Base-by-base conservation (phyloP, 2,329 filamentous ascomycete species). In the Colletotrichum orbiculare region DNA sequence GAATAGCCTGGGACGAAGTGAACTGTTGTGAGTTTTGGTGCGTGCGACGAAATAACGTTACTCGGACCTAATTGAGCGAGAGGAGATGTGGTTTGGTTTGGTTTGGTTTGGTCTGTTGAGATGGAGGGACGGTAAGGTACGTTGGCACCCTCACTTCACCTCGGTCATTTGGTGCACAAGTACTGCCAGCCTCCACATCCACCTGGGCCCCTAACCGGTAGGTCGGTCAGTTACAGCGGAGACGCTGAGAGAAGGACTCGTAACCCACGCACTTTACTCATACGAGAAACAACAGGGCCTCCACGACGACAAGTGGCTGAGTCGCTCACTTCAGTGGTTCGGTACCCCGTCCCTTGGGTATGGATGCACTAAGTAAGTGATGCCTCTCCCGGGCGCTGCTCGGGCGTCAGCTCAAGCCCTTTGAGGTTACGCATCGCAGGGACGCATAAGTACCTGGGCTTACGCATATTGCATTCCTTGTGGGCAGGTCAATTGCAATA, bases 241-340 rank as follows among this genome's bases (percentile, higher is more conserved):
- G 53, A 38, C 42, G 37, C 34, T 39, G 34, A 34, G 48, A 41
- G 2, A 15, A 41, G 52, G 15, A 46, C 58, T 62, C 52, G 62
- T 65, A 61, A 65, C 62, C 58, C 25, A 34, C 42, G 42, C 15
- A 43, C 42, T 43, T 8, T n/a, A 15, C 15, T 8, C 42, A 17
- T 17, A 17, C 17, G 17, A 17, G 17, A 17, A 17, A 17, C 17
- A 17, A 2, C 17, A n/a, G 42, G 13, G 55, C 17, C 39, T 65
- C 52, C 52, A 42, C 58, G 46, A 56, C 59, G n/a, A 47, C 59
- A 57, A 50, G 63, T 66, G 63, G 63, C 63, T 66, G 58, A 65
- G 58, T 66, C 58, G 52, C 53, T 63, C 53, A 59, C 63, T 66
- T 66, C 58, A 66, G 63, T 63, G 58, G 47, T 41, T 25, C 25